Conservation (phyloP, 169 alveolate species). For the Eimeria maxima region DNA sequence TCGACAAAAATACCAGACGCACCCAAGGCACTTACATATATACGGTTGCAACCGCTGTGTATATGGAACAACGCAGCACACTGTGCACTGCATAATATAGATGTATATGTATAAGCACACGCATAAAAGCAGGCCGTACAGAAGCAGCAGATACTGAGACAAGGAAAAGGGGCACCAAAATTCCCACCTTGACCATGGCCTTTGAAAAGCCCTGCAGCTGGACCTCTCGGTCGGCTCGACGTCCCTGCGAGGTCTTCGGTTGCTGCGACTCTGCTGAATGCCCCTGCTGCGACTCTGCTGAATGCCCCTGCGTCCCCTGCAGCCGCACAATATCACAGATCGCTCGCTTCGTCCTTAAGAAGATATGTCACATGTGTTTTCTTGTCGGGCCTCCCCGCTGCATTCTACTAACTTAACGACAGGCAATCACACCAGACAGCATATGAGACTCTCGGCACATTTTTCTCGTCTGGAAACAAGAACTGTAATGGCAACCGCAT, state of each 20-base stretch:
- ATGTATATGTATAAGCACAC: not conserved
- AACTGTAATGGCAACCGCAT: not conserved
- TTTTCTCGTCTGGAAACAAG: not conserved
- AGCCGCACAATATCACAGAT: not conserved
- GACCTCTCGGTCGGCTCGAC: slow-evolving; percentile 66
- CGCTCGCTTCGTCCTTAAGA: not conserved
- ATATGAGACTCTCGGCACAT: not conserved
- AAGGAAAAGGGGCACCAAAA: not conserved
- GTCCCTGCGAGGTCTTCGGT: not conserved
- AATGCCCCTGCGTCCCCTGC: not conserved
- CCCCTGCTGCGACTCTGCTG: not conserved
- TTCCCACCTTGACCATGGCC: slow-evolving; percentile 84
- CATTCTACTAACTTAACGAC: not conserved
- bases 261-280: not conserved
- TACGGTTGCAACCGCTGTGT: too few species aligned
- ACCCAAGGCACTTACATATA: not conserved
- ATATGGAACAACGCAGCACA: too few species aligned
- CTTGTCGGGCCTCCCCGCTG: not conserved
- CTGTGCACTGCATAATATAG: not conserved
- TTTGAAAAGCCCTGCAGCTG: slow-evolving; percentile 76
- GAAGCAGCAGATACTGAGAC: not conserved
- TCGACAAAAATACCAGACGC: not conserved
- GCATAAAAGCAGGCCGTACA: not conserved
- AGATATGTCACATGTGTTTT: not conserved
- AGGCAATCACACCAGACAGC: too few species aligned